Evolutionary conservation across 2,329 filamentous ascomycete genomes (phyloP).

Genomic region (Colletotrichum musae): DNA sequence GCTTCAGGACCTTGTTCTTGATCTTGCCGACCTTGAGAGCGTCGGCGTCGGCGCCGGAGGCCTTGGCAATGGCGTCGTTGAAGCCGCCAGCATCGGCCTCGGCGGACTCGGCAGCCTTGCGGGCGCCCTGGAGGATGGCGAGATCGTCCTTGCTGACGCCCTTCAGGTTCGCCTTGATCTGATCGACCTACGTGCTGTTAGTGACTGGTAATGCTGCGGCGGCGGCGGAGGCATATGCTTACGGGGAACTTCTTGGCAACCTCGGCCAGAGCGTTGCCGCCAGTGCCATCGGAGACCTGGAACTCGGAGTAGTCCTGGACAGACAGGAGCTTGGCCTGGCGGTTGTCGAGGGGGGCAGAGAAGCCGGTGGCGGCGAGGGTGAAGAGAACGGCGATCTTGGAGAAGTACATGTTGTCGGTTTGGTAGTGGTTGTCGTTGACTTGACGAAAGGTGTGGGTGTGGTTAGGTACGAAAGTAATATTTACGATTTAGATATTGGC

Average conservation of each 20-base stretch:
- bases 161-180: slow-evolving; percentile 55
- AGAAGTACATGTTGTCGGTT: slow-evolving; percentile 54
- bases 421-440: slow-evolving; percentile 39
- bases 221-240: slow-evolving; percentile 36
- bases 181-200: slow-evolving; percentile 24
- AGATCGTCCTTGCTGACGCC: slow-evolving; percentile 63
- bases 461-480: slow-evolving; percentile 34
- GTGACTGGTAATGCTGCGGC: background rate
- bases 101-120: slow-evolving; percentile 66
- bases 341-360: slow-evolving; percentile 46
- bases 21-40: slow-evolving; percentile 69
- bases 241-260: slow-evolving; percentile 69
- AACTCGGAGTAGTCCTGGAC: slow-evolving; percentile 46
- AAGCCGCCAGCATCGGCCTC: slow-evolving; percentile 63
- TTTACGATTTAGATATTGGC: slow-evolving; percentile 19
- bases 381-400: slow-evolving; percentile 54
- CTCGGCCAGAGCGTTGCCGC: slow-evolving; percentile 67
- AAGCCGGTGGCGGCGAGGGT: slow-evolving; percentile 53
- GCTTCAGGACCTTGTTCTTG: slow-evolving; percentile 74
- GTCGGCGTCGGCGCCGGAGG: slow-evolving; percentile 56
- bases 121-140: slow-evolving; percentile 65
- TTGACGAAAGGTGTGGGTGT: slow-evolving; percentile 16
- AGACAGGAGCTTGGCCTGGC: slow-evolving; percentile 38
- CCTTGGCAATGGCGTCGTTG: slow-evolving; percentile 66
- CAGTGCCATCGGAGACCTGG: slow-evolving; percentile 65